Evolutionary conservation across 108 stramenopile species (phyloP), one percentile per base, ranked within the genome.

Genomic region (Licmophora abbreviata): DNA sequence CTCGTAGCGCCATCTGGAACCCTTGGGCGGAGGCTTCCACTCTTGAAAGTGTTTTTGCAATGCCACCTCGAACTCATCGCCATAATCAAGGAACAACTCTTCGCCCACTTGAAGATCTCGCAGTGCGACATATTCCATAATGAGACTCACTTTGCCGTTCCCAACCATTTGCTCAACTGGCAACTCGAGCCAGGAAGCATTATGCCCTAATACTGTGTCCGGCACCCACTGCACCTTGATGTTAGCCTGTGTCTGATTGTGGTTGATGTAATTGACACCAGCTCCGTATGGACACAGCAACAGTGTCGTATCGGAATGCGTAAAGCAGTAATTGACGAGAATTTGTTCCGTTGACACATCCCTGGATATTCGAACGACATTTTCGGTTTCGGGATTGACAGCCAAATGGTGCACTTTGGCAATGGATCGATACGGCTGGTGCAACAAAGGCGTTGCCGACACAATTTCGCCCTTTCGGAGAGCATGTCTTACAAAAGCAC

Each of bases 211-310:
- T 10, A 55, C 56, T 23, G 64, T 40, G 27, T 65, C 61, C 7
- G 44, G 34, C 10, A 64, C 54, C 88, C 88, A 89, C 26, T 44
- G 71, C 14, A 89, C 41, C 27, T 68, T 66, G 34, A 71, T 70
- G 55, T 89, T 89, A 33, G 79, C 71, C 21, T 69, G 37, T 15
- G 68, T 63, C 12, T 58, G 51, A 51, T 76, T 53, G 60, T 89
- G 88, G 63, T 89, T 89, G 55, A 89, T 81, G 24, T 78, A 61
- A 8, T 52, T 60, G 4, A 68, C 70, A 23, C 69, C 64, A 3
- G 65, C 53, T 30, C 78, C 76, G 58, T 88, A 88, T 1, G 87
- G 87, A 54, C 80, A 85, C 11, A 89, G 58, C 40, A 89, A 44
- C 44, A 89, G 29, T 8, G 68, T 65, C 4, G 68, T 70, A 32